A percentile compares a stretch with the other conserved stretches of the same genome.
phyloP scores from a whole-genome alignment of 768 basidiomycete genomes.

The Boletus sensibilis region DNA sequence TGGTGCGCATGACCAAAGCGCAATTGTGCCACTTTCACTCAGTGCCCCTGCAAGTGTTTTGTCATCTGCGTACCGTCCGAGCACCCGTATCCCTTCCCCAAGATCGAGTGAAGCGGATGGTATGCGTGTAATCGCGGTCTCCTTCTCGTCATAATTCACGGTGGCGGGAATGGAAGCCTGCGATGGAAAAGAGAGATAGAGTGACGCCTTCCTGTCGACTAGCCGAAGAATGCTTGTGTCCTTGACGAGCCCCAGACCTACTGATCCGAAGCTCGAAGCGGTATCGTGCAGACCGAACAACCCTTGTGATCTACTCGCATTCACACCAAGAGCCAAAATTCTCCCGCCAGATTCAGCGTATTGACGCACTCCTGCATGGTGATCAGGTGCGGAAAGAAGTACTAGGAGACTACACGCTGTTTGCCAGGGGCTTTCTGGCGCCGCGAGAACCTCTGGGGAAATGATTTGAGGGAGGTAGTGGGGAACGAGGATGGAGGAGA shows the following conservation, averaged over 20 bases:
- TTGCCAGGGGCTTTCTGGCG: conserved; percentile 74
- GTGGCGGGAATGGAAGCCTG: conserved; percentile 7
- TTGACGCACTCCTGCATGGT: conserved; percentile 46
- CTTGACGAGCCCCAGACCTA: conserved; percentile 32
- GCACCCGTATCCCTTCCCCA: conserved; percentile 7
- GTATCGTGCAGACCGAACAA: conserved; percentile 33
- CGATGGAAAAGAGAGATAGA: conserved; percentile 30
- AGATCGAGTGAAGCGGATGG: conserved; percentile 21
- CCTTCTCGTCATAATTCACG: conserved; percentile 5
- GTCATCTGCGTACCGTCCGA: conserved; percentile 22
- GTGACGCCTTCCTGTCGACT: conserved; percentile 18
- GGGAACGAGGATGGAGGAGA: conserved; percentile 60
- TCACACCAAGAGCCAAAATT: conserved; percentile 66
- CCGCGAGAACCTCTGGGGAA: conserved; percentile 50
- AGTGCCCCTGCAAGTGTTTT: conserved; percentile 25
- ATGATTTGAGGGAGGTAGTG: conserved; percentile 79
- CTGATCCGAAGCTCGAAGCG: conserved; percentile 42
- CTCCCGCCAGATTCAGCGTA: conserved; percentile 70
- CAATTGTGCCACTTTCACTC: conserved; percentile 24
- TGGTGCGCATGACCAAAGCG: conserved; percentile 32
- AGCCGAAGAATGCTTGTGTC: conserved; percentile 29
- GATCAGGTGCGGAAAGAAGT: conserved; percentile 57
- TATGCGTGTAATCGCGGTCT: conserved; percentile 8
- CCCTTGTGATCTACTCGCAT: conserved; percentile 50
- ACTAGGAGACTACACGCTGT: conserved; percentile 75